phyloP scores from a whole-genome alignment of 352 stramenopile species.

The Globisporangium nodosum region DNA sequence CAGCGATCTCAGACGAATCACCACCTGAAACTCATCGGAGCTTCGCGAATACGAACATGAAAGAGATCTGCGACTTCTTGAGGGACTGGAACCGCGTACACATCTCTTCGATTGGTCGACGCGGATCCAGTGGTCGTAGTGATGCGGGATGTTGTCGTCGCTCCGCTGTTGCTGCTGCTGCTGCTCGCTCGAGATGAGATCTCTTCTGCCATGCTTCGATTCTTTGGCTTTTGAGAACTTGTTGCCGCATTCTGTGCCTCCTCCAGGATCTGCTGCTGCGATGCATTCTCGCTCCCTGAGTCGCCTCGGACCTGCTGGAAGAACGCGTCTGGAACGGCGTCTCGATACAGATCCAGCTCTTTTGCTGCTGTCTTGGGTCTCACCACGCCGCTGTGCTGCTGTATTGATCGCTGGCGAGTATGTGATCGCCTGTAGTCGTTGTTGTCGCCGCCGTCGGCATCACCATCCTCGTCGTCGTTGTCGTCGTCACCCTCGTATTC shows the following conservation, averaged over 20 bases:
- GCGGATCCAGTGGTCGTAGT: not conserved
- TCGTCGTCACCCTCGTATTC: conserved; percentile 12
- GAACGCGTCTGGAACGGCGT: conserved; percentile 43
- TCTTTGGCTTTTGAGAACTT: not conserved
- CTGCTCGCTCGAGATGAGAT: not conserved
- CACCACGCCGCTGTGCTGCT: conserved; percentile 5
- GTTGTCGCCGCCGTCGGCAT: conserved; percentile 1
- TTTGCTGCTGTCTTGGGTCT: conserved; percentile 48
- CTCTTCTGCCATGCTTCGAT: not conserved
- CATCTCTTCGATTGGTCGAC: not conserved
- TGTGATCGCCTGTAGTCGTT: not conserved
- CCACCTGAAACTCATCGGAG: too few species aligned
- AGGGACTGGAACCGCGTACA: conserved; percentile 38
- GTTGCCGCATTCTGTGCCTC: not conserved
- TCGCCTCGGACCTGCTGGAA: conserved; percentile 27
- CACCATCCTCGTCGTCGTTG: conserved; percentile 2
- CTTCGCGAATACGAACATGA: conserved; percentile 21
- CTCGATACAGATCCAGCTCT: conserved; percentile 52
- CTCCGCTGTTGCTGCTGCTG: not conserved
- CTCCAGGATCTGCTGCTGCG: not conserved
- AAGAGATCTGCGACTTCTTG: conserved; percentile 56
- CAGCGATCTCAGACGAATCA: not conserved
- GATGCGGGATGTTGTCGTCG: not conserved
- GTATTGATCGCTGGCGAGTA: not conserved
- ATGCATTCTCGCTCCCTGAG: not conserved